phyloP scores from a whole-genome alignment of 2,329 filamentous ascomycete genomes.

The Gyromitra esculenta region DNA sequence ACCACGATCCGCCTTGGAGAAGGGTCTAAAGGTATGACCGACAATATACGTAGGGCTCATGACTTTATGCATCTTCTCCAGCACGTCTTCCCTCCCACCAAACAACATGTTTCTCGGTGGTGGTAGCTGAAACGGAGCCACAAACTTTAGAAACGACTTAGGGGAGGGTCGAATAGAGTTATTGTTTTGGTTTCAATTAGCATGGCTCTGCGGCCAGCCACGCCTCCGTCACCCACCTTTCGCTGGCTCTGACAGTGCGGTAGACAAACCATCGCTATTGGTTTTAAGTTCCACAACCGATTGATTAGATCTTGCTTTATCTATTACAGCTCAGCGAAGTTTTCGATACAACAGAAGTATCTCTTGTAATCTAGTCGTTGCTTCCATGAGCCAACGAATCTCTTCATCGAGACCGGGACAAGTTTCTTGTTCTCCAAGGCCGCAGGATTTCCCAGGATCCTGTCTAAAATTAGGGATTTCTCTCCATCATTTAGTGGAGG shows the following conservation, averaged over 20 bases:
- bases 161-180: neutral
- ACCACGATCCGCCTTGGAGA: neutral
- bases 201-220: neutral
- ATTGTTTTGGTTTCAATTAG: neutral
- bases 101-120: neutral
- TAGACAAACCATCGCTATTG: neutral
- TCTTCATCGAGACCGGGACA: neutral
- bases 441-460: neutral
- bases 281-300: neutral
- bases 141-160: neutral
- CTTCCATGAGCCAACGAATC: neutral
- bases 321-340: neutral
- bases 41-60: neutral
- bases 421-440: constrained; percentile 1
- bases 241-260: neutral
- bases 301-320: neutral
- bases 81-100: neutral
- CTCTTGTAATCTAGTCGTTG: neutral
- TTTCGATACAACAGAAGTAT: neutral
- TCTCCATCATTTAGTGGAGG: too few species aligned
- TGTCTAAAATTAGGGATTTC: too few species aligned
- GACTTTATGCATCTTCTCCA: neutral
- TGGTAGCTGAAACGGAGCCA: neutral
- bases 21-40: neutral
- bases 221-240: neutral